These are phyloP conservation scores for Toxicodendron radicans DNA, from an alignment of 345 rosid species.

Conservation along the genomic window DNA sequence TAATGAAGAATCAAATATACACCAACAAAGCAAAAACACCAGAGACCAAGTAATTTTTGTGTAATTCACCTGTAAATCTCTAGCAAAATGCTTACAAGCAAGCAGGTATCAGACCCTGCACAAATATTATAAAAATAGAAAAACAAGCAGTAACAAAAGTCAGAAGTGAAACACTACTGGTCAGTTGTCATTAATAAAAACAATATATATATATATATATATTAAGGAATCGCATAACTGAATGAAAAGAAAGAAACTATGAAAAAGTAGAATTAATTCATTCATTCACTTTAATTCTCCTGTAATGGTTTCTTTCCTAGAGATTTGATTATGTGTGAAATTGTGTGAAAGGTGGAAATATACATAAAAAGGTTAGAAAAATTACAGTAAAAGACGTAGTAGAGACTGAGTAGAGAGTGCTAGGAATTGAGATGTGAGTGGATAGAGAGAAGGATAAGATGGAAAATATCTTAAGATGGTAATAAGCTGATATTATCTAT, in stretches of 20 bases:
- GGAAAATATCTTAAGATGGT: background rate
- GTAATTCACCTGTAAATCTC: constrained; percentile 4
- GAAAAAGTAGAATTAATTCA: background rate
- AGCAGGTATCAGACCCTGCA: background rate
- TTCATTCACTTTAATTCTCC: background rate
- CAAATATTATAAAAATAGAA: background rate
- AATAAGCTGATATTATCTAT: background rate
- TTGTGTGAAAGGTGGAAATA: background rate
- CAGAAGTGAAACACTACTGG: background rate
- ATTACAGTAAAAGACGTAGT: background rate
- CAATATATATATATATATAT: background rate
- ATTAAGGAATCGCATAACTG: background rate
- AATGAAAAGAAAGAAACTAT: background rate
- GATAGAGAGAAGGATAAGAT: background rate
- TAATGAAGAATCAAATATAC: background rate
- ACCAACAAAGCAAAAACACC: background rate
- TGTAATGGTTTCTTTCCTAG: no score
- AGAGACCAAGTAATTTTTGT: background rate
- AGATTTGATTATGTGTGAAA: background rate
- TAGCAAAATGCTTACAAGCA: background rate
- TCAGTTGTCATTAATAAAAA: background rate
- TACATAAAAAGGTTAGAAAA: background rate
- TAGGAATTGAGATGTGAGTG: background rate
- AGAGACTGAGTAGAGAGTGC: no score
- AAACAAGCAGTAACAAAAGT: background rate